Base-by-base conservation (phyloP, 805 yeast species). In the Wickerhamiella domercqiae region DNA sequence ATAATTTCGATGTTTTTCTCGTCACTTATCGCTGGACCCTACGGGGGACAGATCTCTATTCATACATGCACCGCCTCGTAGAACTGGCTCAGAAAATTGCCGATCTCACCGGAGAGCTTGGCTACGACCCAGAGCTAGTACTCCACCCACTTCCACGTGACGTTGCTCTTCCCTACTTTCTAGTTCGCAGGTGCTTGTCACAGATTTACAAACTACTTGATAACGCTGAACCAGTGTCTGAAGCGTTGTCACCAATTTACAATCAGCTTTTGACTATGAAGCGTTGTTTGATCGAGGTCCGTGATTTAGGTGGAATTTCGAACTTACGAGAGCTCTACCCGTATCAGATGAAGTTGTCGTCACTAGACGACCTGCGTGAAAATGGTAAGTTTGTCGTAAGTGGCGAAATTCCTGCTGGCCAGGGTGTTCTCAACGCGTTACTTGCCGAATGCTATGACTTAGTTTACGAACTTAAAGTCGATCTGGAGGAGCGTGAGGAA, bases 11-110 rank as follows among this genome's bases (percentile, higher is more conserved):
- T 48, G 82, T 81, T 47, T 63, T 90, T 44, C 66, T 87, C 49
- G 73, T 90, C 32, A 90, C 98, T 2, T 75, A 95, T 58, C 71
- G 98, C 56, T 90, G 99, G 99, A 87, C 97, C 2, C 64, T 90
- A 61, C 73, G 99, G 52, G 94, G 86, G 52, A 90, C 98, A 0
- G 99, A 90, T 60, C 66, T 90, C 43, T 90, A 79, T 60, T 67
- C 69, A 35, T 86, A 80, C 55, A 94, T 84, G 58, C 73, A 76
- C 51, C 66, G 67, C 44, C 64, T 90, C 44, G 75, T 73, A 50
- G 69, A 65, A 40, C 75, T 90, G 43, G 95, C 7, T 21, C 22
- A 9, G 17, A 28, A 17, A 7, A 11, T 26, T 21, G 31, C 29
- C 17, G 25, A 16, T 4, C 20, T 29, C 14, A 29, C 36, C 15